These are phyloP conservation scores for Solanum chilense DNA, from an alignment of 257 asterid species.

Conservation along the genomic window DNA sequence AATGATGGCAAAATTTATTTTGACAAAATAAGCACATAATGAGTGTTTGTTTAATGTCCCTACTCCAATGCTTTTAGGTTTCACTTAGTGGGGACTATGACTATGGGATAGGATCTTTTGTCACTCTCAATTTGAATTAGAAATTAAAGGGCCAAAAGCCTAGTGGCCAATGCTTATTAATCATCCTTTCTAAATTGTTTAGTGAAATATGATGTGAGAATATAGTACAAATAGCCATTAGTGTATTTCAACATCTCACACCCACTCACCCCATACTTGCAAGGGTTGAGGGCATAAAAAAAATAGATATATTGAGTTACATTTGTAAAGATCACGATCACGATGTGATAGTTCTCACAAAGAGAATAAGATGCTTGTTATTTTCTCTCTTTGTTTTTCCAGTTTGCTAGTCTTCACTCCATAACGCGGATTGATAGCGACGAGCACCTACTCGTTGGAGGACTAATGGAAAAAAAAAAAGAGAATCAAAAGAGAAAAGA, in stretches of 20 bases:
- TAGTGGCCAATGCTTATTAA: neutral
- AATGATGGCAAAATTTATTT: neutral
- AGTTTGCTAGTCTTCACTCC: neutral
- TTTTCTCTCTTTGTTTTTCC: neutral
- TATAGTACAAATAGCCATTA: neutral
- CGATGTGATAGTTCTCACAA: neutral
- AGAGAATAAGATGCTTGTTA: neutral
- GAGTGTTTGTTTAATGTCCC: neutral
- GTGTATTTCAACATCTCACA: neutral
- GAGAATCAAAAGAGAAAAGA: neutral
- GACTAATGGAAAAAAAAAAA: neutral
- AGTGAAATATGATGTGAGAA: slow-evolving; percentile 1
- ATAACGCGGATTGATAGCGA: neutral
- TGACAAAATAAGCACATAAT: neutral
- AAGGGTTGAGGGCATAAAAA: neutral
- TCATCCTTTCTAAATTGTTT: neutral
- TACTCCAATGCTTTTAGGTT: neutral
- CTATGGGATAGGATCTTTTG: neutral
- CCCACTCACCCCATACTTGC: neutral
- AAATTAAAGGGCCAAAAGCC: neutral
- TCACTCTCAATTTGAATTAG: neutral
- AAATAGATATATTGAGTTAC: neutral
- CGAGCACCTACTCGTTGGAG: neutral
- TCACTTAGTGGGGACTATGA: neutral
- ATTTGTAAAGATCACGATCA: neutral